These are phyloP conservation scores for Saturnispora halmiae DNA, from an alignment of 805 yeast genomes.

Conservation along the genomic window DNA sequence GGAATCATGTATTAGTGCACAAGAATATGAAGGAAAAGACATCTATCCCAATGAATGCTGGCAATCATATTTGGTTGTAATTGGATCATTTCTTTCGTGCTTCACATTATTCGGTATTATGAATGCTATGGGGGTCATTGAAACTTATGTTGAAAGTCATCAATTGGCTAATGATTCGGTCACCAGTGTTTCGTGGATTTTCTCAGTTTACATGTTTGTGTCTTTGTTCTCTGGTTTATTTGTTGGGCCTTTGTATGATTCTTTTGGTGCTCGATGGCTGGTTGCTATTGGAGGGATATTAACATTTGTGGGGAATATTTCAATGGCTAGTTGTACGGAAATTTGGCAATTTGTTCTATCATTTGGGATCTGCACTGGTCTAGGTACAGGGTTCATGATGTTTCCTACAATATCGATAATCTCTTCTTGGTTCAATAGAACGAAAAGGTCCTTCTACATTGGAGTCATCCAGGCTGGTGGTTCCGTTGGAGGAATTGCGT, in stretches of 20 bases:
- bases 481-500: conserved; percentile 42
- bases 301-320: conserved; percentile 45
- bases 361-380: conserved; percentile 47
- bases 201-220: conserved; percentile 47
- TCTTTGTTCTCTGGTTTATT: conserved; percentile 33
- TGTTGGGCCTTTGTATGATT: conserved; percentile 49
- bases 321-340: conserved; percentile 42
- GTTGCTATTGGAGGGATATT: conserved; percentile 36
- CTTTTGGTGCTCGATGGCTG: conserved; percentile 44
- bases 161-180: conserved; percentile 39
- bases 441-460: conserved; percentile 46
- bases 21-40: conserved; percentile 13
- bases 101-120: conserved; percentile 44
- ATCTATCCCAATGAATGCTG: conserved; percentile 44
- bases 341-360: conserved; percentile 55
- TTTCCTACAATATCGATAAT: conserved; percentile 56
- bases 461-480: conserved; percentile 45
- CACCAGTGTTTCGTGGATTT: conserved; percentile 56
- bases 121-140: conserved; percentile 54
- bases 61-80: conserved; percentile 43
- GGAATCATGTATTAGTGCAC: conserved; percentile 2
- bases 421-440: conserved; percentile 50
- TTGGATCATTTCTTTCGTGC: conserved; percentile 50
- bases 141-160: conserved; percentile 47
- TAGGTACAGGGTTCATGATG: conserved; percentile 51